phyloP scores from a whole-genome alignment of 2,329 filamentous ascomycete genomes.

The Amylocarpus encephaloides region DNA sequence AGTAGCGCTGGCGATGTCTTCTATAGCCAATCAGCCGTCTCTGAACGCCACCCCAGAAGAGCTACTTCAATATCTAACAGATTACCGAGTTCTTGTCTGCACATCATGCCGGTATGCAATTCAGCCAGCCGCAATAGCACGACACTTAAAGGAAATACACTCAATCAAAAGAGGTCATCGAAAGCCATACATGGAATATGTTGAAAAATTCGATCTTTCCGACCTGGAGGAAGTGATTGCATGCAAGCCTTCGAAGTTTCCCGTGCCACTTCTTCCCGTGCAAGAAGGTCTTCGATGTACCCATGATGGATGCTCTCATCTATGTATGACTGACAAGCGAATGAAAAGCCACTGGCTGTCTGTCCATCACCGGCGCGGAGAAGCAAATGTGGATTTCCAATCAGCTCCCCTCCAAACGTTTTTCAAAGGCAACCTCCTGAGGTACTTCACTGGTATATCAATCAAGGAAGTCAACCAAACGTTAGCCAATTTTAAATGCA shows the following conservation, averaged over 20 bases:
- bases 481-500: neutral
- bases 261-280: slow-evolving; percentile 26
- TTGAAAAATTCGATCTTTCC: slow-evolving; percentile 18
- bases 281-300: slow-evolving; percentile 25
- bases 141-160: slow-evolving; percentile 26
- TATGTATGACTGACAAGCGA: slow-evolving; percentile 30
- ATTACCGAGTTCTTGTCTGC: slow-evolving; percentile 22
- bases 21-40: too few relatives aligned
- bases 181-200: slow-evolving; percentile 18
- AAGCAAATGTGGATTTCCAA: slow-evolving; percentile 17
- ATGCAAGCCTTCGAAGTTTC: slow-evolving; percentile 21
- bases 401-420: slow-evolving; percentile 24
- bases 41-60: slow-evolving; percentile 5
- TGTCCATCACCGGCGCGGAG: slow-evolving; percentile 17
- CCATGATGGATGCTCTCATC: slow-evolving; percentile 23
- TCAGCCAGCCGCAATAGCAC: slow-evolving; percentile 19
- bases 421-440: slow-evolving; percentile 26
- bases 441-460: slow-evolving; percentile 21
- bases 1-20: too few relatives aligned
- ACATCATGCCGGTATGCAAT: slow-evolving; percentile 24
- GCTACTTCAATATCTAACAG: slow-evolving; percentile 21
- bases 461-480: neutral
- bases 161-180: slow-evolving; percentile 15
- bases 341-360: slow-evolving; percentile 32
- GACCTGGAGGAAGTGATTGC: slow-evolving; percentile 20